Conservation (phyloP, 164 flowering plant genomes). For the Pachysandra terminalis region DNA sequence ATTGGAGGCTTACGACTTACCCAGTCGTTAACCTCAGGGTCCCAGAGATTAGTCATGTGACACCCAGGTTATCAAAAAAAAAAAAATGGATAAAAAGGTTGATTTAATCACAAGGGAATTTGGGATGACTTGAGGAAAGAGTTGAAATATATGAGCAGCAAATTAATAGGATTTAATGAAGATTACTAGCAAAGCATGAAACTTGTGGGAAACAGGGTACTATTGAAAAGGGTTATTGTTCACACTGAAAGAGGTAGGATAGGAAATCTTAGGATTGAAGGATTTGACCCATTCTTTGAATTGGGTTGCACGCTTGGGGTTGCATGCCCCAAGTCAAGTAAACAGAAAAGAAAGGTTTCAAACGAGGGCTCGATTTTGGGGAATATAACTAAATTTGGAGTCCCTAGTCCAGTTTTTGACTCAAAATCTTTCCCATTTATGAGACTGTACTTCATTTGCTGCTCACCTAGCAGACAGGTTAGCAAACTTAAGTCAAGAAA, state of each 20-base stretch:
- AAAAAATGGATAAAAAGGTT: too few species aligned
- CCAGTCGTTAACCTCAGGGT: too few species aligned
- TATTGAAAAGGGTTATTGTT: conserved; percentile 19
- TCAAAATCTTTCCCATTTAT: conserved; percentile 29
- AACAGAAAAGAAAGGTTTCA: conserved; percentile 56
- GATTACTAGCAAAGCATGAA: too few species aligned
- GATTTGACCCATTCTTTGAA: conserved; percentile 36
- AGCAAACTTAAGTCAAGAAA: conserved; percentile 23
- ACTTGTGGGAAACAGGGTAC: conserved; percentile 11
- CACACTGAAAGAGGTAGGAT: conserved; percentile 43
- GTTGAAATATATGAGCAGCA: neutral
- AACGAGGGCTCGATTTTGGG: conserved; percentile 66
- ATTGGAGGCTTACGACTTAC: too few species aligned
- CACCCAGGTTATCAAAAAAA: too few species aligned
- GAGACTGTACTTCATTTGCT: conserved; percentile 31
- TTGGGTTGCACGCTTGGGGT: conserved; percentile 53
- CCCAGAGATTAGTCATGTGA: too few species aligned
- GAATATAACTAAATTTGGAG: conserved; percentile 55
- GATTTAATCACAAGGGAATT: too few species aligned
- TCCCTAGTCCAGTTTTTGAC: conserved; percentile 55
- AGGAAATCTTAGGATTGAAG: conserved; percentile 52
- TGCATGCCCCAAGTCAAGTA: conserved; percentile 65
- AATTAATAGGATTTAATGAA: neutral
- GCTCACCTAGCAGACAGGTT: conserved; percentile 39
- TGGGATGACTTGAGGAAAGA: neutral